Evolutionary conservation across 805 yeast species (phyloP), one percentile per base, ranked within the genome.

Genomic region (Monosporozyma yasuniensis): DNA sequence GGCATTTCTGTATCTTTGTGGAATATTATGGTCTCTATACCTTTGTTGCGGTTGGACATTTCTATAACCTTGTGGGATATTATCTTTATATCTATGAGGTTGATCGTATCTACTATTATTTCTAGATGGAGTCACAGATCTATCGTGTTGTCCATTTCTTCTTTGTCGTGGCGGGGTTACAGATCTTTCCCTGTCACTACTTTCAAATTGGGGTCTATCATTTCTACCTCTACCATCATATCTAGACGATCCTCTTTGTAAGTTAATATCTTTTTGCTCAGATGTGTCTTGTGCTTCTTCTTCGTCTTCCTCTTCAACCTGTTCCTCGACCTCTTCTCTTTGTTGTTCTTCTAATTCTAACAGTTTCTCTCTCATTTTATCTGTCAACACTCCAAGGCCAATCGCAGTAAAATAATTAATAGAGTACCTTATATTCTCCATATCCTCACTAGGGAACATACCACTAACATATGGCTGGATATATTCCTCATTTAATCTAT

Each of bases 391-490:
- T 43, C 97, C 97, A 46, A 91, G 64, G 0, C 95, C 95, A 53
- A 91, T 88, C 1, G 97, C 96, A 0, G 97, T 91, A 66, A 91
- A 91, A 63, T 76, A 91, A 61, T 91, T 91, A 61, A 89, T 88
- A 1, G 95, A 76, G 63, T 90, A 91, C 52, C 91, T 72, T 12
- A 83, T 68, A 55, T 77, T 69, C 9, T 79, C 82, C 5, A 73
- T 71, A 49, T 73, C 73, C 1, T 66, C 67, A 11, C 27, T 60
- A 0, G 96, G 96, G 59, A 90, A 86, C 37, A 90, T 55, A 0
- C 87, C 87, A 1, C 52, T 56, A 30, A 84, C 51, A 44, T 57
- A 74, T 0, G 77, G 75, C 46, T 72, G 71, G 16, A 79, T 69
- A 50, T 76, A 76, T 0, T 73, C 76, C 51, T 84, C 86, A 3